Evolutionary conservation across 768 basidiomycete genomes (phyloP).

Genomic region (Austroboletus festivus): DNA sequence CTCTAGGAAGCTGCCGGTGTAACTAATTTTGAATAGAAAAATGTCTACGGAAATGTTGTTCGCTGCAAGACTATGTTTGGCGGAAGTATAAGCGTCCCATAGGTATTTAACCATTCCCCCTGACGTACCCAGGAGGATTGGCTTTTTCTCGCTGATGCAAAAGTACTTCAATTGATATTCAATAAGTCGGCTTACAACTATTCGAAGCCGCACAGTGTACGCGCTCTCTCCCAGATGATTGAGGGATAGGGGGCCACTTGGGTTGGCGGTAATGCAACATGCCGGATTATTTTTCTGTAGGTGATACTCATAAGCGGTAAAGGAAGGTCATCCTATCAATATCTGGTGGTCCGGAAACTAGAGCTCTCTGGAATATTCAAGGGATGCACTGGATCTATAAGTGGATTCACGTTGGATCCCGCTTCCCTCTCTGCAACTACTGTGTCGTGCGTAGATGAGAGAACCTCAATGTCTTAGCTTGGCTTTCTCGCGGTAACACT

Average conservation of each 20-base stretch:
- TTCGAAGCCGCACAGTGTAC: conserved; percentile 33
- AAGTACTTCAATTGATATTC: conserved; percentile 40
- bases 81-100: conserved; percentile 9
- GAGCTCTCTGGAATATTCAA: conserved; percentile 49
- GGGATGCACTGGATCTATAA: conserved; percentile 30
- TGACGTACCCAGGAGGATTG: conserved; percentile 38
- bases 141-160: conserved; percentile 47
- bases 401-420: background rate
- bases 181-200: conserved; percentile 44
- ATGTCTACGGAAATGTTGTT: conserved; percentile 28
- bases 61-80: conserved; percentile 29
- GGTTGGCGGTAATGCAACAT: conserved; percentile 35
- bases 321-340: conserved; percentile 53
- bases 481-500: conserved; percentile 44
- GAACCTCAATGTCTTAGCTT: conserved; percentile 22
- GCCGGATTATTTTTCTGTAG: conserved; percentile 4
- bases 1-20: conserved; percentile 26
- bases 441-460: conserved; percentile 28
- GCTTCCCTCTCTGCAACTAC: background rate
- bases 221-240: conserved; percentile 11
- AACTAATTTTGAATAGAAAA: conserved; percentile 30
- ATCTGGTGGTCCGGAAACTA: conserved; percentile 51
- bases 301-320: conserved; percentile 51
- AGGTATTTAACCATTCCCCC: conserved; percentile 5
- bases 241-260: conserved; percentile 37